Evolutionary conservation across 495 filamentous ascomycete species (phyloP).

Genomic region (Neurospora sp.): DNA sequence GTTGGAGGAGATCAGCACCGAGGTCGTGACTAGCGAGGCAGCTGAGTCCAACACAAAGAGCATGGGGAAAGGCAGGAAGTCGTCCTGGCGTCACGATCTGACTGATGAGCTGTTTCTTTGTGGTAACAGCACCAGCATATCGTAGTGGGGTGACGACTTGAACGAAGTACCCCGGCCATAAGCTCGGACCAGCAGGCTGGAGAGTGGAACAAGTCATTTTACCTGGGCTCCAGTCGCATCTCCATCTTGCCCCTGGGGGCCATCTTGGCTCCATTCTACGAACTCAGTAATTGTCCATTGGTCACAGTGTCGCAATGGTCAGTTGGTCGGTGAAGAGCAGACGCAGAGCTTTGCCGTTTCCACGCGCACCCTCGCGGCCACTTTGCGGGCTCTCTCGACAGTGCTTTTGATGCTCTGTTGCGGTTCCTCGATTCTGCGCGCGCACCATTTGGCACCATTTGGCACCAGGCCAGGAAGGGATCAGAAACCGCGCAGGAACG

Average conservation of each 20-base stretch:
- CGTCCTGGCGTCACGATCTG: neutral
- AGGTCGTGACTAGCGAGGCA: neutral
- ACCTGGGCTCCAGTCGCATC: neutral
- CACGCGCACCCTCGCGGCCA: neutral
- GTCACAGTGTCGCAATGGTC: neutral
- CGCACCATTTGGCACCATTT: neutral
- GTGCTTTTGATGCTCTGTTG: neutral
- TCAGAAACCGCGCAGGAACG: neutral
- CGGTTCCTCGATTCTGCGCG: neutral
- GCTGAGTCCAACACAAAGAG: neutral
- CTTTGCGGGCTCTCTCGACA: neutral
- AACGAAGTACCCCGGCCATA: neutral
- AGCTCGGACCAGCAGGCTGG: neutral
- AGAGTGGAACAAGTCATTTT: neutral
- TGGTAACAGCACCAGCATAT: neutral
- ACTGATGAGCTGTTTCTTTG: neutral
- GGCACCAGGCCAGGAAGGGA: neutral
- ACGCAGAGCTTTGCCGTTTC: constrained; percentile 1
- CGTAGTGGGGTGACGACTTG: neutral
- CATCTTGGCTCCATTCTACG: neutral
- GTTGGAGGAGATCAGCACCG: neutral
- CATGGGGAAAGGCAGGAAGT: neutral
- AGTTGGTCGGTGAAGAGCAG: constrained; percentile 1
- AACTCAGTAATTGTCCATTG: neutral
- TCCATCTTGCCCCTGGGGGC: neutral